Evolutionary conservation across 2,329 filamentous ascomycete genomes (phyloP).

Genomic region (Curvularia eragrostidis): DNA sequence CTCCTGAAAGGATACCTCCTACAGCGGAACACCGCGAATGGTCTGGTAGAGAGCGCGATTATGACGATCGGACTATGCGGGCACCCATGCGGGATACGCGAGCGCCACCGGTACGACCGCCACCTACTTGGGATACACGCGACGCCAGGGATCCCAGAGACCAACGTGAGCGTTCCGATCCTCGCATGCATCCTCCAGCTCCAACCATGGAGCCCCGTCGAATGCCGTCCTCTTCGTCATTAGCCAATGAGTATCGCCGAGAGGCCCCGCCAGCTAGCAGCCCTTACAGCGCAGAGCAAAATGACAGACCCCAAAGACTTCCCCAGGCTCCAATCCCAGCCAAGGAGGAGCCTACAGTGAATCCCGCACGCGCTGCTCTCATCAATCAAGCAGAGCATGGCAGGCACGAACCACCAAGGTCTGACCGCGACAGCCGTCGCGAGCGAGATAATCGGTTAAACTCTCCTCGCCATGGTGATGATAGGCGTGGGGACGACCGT

Average conservation of each 20-base stretch:
- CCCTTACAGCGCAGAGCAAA: constrained; percentile 34
- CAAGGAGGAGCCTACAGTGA: constrained; percentile 42
- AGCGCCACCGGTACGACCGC: constrained; percentile 31
- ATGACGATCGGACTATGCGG: constrained; percentile 47
- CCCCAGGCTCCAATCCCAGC: constrained; percentile 19
- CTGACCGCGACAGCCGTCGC: constrained; percentile 40
- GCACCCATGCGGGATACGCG: constrained; percentile 43
- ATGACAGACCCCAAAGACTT: constrained; percentile 29
- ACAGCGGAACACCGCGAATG: constrained; percentile 44
- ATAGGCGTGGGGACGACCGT: constrained; percentile 37
- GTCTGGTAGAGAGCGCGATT: constrained; percentile 43
- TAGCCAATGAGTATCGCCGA: constrained; percentile 38
- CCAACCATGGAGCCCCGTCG: constrained; percentile 30
- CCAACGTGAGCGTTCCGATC: constrained; percentile 40
- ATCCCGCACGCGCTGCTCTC: constrained; percentile 54
- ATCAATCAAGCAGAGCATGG: constrained; percentile 46
- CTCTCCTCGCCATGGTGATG: constrained; percentile 37
- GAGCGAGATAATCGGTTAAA: constrained; percentile 41
- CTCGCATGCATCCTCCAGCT: constrained; percentile 34
- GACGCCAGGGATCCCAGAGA: constrained; percentile 41
- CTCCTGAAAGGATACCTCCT: constrained; percentile 43
- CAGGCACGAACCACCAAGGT: constrained; percentile 35
- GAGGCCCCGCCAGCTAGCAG: constrained; percentile 30
- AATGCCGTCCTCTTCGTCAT: constrained; percentile 30
- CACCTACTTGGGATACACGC: constrained; percentile 34